These are phyloP conservation scores for Phalaenopsis hybrid DNA, from an alignment of 116 monocot species.

Conservation along the genomic window DNA sequence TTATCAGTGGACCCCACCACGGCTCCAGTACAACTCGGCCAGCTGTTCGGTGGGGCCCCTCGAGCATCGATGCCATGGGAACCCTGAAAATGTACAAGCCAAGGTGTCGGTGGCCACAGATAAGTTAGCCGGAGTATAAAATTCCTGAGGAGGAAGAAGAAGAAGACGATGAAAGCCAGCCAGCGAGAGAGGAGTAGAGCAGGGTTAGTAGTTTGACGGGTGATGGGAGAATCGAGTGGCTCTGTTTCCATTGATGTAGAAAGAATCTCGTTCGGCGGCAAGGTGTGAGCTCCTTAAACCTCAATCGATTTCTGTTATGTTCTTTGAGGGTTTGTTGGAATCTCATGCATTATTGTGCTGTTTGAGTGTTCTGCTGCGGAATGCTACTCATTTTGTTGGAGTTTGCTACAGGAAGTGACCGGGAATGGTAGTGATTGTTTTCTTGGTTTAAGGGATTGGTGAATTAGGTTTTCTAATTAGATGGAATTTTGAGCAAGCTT, in stretches of 20 bases:
- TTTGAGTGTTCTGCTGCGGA: not conserved
- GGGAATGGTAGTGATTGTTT: too few species aligned
- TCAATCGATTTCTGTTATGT: not conserved
- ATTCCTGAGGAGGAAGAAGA: not conserved
- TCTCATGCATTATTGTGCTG: not conserved
- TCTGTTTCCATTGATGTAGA: conserved; percentile 44
- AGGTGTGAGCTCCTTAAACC: conserved; percentile 22
- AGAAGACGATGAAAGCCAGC: not conserved
- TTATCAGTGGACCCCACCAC: not conserved
- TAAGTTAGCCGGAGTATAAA: conserved; percentile 3
- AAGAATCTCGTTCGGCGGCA: conserved; percentile 39
- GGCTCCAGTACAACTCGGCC: not conserved
- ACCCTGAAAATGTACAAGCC: not conserved
- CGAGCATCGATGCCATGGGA: not conserved
- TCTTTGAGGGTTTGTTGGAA: not conserved
- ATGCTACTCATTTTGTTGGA: not conserved
- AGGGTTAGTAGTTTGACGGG: not conserved
- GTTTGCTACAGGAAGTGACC: not conserved
- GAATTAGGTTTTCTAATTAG: not conserved
- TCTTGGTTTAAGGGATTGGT: not conserved
- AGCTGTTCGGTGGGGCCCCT: not conserved
- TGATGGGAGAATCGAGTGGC: conserved; percentile 42
- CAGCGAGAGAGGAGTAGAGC: not conserved
- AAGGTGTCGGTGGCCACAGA: conserved; percentile 19
- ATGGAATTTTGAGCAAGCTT: not conserved